These are phyloP conservation scores for Phaeotremella skinneri DNA, from an alignment of 768 basidiomycete species.

Conservation along the genomic window DNA sequence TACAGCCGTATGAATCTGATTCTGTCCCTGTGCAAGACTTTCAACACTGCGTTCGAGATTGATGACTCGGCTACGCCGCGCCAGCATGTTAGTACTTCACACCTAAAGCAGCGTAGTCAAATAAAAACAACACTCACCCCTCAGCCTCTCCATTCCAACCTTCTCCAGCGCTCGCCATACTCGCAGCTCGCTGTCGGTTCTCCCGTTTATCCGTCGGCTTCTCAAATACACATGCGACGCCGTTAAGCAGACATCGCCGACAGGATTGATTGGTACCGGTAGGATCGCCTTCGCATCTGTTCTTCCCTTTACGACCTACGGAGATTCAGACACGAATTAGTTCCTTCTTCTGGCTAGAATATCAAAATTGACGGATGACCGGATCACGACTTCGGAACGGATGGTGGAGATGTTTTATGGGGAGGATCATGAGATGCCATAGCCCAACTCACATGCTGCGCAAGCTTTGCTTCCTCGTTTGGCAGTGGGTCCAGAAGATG, in stretches of 20 bases:
- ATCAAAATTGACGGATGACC: no score
- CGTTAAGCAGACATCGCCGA: conserved; percentile 39
- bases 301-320: conserved; percentile 50
- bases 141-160: conserved; percentile 24
- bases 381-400: no score
- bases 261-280: conserved; percentile 23
- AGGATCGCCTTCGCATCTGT: conserved; percentile 47
- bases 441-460: conserved; percentile 37
- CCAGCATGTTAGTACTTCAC: background rate
- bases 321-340: no score
- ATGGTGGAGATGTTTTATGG: no score
- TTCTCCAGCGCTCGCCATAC: conserved; percentile 16
- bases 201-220: conserved; percentile 32
- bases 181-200: conserved; percentile 5
- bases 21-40: conserved; percentile 42
- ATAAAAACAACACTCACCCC: conserved; percentile 21
- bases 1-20: conserved; percentile 46
- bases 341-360: no score
- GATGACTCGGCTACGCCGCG: conserved; percentile 27
- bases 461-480: conserved; percentile 43
- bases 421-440: no score
- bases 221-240: conserved; percentile 44
- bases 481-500: conserved; percentile 18
- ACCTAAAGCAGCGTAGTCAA: background rate
- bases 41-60: conserved; percentile 41